phyloP scores from a whole-genome alignment of 1,284 basidiomycete species.

The Phlebopus sp. region DNA sequence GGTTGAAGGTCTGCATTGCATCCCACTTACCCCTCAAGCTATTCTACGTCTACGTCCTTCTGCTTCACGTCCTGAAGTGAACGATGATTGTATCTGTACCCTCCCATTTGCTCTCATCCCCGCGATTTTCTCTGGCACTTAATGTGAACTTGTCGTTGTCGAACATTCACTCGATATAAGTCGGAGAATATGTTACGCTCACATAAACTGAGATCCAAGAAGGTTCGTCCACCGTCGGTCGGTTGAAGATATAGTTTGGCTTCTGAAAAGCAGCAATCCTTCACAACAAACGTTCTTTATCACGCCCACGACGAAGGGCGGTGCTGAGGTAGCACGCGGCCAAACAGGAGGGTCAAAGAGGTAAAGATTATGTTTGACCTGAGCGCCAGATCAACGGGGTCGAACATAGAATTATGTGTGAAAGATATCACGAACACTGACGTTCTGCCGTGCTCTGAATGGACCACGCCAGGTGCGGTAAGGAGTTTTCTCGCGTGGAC shows the following conservation, averaged over 20 bases:
- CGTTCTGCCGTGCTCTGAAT: slow-evolving; percentile 76
- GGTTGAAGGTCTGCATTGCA: slow-evolving; percentile 7
- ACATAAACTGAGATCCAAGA: slow-evolving; percentile 5
- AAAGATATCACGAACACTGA: slow-evolving; percentile 21
- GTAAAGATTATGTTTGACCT: slow-evolving; percentile 73
- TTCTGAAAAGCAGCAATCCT: too few species aligned
- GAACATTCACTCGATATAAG: slow-evolving; percentile 16
- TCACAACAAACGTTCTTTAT: slow-evolving; percentile 65
- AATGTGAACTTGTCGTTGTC: slow-evolving; percentile 19
- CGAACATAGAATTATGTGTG: slow-evolving; percentile 59
- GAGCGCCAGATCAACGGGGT: slow-evolving; percentile 55
- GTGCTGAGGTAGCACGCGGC: slow-evolving; percentile 70
- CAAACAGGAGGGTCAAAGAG: slow-evolving; percentile 69
- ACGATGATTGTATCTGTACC: slow-evolving; percentile 40
- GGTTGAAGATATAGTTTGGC: too few species aligned
- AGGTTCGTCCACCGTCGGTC: not conserved
- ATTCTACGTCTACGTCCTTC: slow-evolving; percentile 18
- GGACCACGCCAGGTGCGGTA: slow-evolving; percentile 62
- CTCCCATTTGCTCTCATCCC: slow-evolving; percentile 32
- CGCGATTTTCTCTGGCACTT: slow-evolving; percentile 16
- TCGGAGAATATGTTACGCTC: not conserved
- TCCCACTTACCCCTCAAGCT: slow-evolving; percentile 11
- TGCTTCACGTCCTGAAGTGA: slow-evolving; percentile 34
- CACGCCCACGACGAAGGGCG: slow-evolving; percentile 78
- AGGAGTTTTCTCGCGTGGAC: too few species aligned